Conservation (phyloP, 257 asterid species). For the Salvia rosmarinus region DNA sequence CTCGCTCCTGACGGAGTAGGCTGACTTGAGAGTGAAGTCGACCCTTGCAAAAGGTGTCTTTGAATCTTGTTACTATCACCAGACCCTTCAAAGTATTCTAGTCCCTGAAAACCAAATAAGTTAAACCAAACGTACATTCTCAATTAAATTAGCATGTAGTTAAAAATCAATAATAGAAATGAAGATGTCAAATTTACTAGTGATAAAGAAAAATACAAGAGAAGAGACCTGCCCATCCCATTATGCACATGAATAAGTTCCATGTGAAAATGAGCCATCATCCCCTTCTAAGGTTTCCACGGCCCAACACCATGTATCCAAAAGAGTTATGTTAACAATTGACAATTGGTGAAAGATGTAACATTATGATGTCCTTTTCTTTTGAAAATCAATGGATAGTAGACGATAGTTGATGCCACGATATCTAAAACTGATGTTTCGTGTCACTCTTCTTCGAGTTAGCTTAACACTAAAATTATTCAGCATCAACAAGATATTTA, state of each 20-base stretch:
- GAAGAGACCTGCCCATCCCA: slow-evolving; percentile 10
- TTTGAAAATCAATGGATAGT: slow-evolving; percentile 15
- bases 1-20: slow-evolving; percentile 69
- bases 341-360: not conserved
- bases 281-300: slow-evolving; percentile 4
- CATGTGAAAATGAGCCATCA: not conserved
- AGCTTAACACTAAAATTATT: too few relatives aligned
- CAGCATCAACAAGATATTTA: too few relatives aligned
- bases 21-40: slow-evolving; percentile 52
- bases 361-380: not conserved
- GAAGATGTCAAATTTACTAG: not conserved
- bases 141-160: not conserved
- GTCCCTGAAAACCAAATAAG: slow-evolving; percentile 48
- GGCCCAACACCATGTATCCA: slow-evolving; percentile 3
- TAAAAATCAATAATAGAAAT: not conserved
- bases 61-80: slow-evolving; percentile 42
- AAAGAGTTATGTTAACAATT: slow-evolving; percentile 4
- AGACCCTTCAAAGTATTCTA: slow-evolving; percentile 43
- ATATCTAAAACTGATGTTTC: not conserved
- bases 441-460: slow-evolving; percentile 7
- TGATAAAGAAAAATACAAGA: not conserved
- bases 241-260: not conserved
- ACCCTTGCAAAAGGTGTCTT: slow-evolving; percentile 45
- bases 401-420: not conserved
- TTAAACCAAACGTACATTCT: slow-evolving; percentile 2